These are phyloP conservation scores for Elaeis oleifera DNA, from an alignment of 202 grass and related monocot species.

Conservation along the genomic window DNA sequence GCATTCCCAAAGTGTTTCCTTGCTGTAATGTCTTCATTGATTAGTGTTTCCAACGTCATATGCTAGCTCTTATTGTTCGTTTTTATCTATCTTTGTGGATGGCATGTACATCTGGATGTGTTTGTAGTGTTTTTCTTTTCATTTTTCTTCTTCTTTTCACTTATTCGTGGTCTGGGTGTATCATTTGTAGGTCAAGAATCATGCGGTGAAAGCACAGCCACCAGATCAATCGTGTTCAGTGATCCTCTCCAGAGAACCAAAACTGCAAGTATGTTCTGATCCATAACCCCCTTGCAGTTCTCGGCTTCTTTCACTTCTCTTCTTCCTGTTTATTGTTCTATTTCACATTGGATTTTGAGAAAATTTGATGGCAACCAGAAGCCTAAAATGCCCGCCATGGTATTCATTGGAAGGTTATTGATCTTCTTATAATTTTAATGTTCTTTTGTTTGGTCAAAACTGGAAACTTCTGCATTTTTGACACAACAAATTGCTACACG, in stretches of 20 bases:
- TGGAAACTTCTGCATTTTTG: too few species aligned
- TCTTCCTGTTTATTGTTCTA: too few species aligned
- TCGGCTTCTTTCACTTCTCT: too few species aligned
- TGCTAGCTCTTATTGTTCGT: background rate
- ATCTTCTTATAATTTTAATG: too few species aligned
- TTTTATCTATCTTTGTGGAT: background rate
- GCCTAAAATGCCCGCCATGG: too few species aligned
- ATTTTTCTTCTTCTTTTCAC: background rate
- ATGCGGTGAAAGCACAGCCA: conserved; percentile 80
- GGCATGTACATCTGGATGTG: background rate
- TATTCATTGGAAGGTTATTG: too few species aligned
- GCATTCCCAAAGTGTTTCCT: too few species aligned
- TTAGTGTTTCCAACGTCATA: background rate
- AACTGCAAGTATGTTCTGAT: conserved; percentile 48
- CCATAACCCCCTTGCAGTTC: background rate
- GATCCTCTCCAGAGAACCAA: conserved; percentile 67
- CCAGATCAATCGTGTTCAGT: conserved; percentile 44
- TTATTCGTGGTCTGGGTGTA: background rate
- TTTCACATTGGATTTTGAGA: too few species aligned
- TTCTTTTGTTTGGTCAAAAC: too few species aligned
- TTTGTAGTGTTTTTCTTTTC: background rate
- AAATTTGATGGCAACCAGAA: too few species aligned
- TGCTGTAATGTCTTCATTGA: conserved; percentile 6
- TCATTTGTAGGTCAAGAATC: conserved; percentile 61
- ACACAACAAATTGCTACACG: too few species aligned